Percentiles rank a stretch among this genome's conserved stretches.
phyloP scores from a whole-genome alignment of 208 protist species.

The Angomonas desouzai region DNA sequence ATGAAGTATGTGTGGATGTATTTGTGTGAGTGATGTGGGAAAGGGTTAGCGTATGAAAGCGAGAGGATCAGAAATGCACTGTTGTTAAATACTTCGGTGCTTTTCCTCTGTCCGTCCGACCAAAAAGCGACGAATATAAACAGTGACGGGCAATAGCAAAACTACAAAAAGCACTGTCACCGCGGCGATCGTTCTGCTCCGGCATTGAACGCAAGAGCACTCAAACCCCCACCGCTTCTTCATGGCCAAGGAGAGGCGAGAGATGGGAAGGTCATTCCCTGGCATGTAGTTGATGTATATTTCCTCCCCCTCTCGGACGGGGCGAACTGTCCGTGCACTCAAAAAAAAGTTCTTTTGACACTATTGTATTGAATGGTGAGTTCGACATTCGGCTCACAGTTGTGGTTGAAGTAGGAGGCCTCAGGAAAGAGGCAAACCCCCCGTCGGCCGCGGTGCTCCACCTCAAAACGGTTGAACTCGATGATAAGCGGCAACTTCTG shows the following conservation, averaged over 20 bases:
- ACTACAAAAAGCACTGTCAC: conserved; percentile 61
- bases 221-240: conserved; percentile 84
- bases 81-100: conserved; percentile 21
- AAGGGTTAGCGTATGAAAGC: conserved; percentile 9
- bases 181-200: conserved; percentile 65
- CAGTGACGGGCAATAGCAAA: conserved; percentile 50
- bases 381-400: conserved; percentile 81
- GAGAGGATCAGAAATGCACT: conserved; percentile 10
- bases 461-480: conserved; percentile 84
- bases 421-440: conserved; percentile 82
- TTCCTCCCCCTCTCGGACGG: conserved; percentile 74
- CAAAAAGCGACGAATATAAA: conserved; percentile 59
- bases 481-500: conserved; percentile 81
- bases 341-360: conserved; percentile 73
- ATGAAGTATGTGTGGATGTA: background rate
- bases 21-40: background rate
- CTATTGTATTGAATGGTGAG: conserved; percentile 70
- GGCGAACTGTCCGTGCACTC: conserved; percentile 60
- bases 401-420: conserved; percentile 82
- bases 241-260: conserved; percentile 70
- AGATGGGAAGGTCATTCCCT: conserved; percentile 70
- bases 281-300: conserved; percentile 86
- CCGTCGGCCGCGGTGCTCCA: conserved; percentile 72
- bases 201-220: conserved; percentile 75
- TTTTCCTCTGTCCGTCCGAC: conserved; percentile 63